These are phyloP conservation scores for Cutaneotrichosporon mucoides DNA, from an alignment of 1,284 basidiomycete genomes.

Conservation along the genomic window DNA sequence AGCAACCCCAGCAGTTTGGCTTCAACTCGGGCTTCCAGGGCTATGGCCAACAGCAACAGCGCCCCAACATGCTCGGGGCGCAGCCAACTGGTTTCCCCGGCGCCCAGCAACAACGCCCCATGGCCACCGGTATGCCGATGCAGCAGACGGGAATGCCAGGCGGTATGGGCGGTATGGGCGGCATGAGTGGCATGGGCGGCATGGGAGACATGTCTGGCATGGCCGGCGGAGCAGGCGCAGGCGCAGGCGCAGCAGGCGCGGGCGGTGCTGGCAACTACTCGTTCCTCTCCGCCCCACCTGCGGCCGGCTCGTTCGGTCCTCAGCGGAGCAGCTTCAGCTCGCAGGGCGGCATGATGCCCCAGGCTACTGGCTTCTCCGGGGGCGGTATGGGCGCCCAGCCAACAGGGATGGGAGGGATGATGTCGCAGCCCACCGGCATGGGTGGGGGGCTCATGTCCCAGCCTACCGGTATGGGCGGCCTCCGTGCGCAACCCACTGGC, in stretches of 20 bases:
- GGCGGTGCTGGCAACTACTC: conserved; percentile 30
- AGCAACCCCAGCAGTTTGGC: conserved; percentile 27
- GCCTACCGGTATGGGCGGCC: conserved; percentile 59
- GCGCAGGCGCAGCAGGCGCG: conserved; percentile 9
- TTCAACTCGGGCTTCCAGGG: conserved; percentile 34
- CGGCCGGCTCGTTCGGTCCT: conserved; percentile 22
- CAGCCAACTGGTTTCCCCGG: conserved; percentile 38
- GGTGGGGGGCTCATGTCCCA: conserved; percentile 61
- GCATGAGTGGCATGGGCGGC: conserved; percentile 9
- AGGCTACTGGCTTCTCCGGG: conserved; percentile 25
- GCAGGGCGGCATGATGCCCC: conserved; percentile 28
- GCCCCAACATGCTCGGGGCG: conserved; percentile 18
- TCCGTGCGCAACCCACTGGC: conserved; percentile 39
- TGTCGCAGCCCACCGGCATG: conserved; percentile 53
- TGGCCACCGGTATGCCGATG: conserved; percentile 52
- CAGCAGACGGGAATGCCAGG: conserved; percentile 4
- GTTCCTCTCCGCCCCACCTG: conserved; percentile 47
- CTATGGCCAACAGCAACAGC: conserved; percentile 30
- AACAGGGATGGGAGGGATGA: conserved; percentile 34
- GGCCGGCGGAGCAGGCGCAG: conserved; percentile 13
- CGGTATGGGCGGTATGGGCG: conserved; percentile 16
- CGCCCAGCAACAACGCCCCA: conserved; percentile 49
- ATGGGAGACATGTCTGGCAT: neutral
- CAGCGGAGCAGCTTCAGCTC: conserved; percentile 26
- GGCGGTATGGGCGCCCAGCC: conserved; percentile 37